Evolutionary conservation across 2,329 filamentous ascomycete genomes (phyloP).

Genomic region (Iodosphaeria phyllophila): DNA sequence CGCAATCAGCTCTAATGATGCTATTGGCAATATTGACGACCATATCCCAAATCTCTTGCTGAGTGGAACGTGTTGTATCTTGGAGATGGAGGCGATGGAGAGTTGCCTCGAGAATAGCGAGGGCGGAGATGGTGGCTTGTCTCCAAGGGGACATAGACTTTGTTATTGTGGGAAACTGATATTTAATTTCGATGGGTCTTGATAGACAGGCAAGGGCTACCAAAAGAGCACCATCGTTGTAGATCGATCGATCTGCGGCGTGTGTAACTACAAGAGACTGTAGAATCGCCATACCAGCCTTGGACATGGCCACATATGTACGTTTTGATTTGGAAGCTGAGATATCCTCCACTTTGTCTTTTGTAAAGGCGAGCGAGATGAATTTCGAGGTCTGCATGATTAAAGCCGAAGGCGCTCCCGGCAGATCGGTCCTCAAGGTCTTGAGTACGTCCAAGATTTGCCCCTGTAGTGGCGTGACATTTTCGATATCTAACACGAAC

Average conservation of each 20-base stretch:
- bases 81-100: slow-evolving; percentile 38
- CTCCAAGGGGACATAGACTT: slow-evolving; percentile 62
- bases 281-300: slow-evolving; percentile 57
- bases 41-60: slow-evolving; percentile 48
- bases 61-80: slow-evolving; percentile 23
- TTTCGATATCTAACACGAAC: slow-evolving; percentile 57
- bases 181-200: slow-evolving; percentile 60
- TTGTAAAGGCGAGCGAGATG: slow-evolving; percentile 46
- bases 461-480: slow-evolving; percentile 52
- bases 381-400: slow-evolving; percentile 53
- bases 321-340: slow-evolving; percentile 29
- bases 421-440: slow-evolving; percentile 45
- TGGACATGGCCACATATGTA: slow-evolving; percentile 80
- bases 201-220: slow-evolving; percentile 47
- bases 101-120: slow-evolving; percentile 49
- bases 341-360: slow-evolving; percentile 15
- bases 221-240: slow-evolving; percentile 46
- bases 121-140: slow-evolving; percentile 51
- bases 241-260: slow-evolving; percentile 45
- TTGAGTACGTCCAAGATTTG: slow-evolving; percentile 50
- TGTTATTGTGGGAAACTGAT: slow-evolving; percentile 53
- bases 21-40: slow-evolving; percentile 47
- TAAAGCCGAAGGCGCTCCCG: slow-evolving; percentile 47
- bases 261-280: slow-evolving; percentile 40
- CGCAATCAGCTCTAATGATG: slow-evolving; percentile 48